These are phyloP conservation scores for Solidago caesia DNA, from an alignment of 129 eudicot species.

Conservation along the genomic window DNA sequence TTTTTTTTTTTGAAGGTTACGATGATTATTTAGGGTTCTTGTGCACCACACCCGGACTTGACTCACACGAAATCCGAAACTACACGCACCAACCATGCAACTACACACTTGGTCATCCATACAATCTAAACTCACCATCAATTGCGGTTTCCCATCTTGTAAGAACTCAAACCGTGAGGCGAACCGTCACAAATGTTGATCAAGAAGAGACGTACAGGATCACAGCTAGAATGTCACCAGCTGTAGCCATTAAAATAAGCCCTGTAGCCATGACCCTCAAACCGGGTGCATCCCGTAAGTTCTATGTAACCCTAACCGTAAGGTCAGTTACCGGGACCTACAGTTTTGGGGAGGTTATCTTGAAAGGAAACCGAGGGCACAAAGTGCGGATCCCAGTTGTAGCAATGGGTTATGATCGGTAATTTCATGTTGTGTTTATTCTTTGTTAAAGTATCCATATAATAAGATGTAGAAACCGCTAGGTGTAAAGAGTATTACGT, in stretches of 20 bases:
- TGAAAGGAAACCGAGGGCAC: conserved; percentile 94
- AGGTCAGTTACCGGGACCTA: conserved; percentile 69
- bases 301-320: conserved; percentile 64
- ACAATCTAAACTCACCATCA: conserved; percentile 87
- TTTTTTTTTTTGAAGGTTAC: conserved; percentile 50
- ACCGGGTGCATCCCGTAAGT: conserved; percentile 67
- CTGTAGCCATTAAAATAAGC: conserved; percentile 72
- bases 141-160: conserved; percentile 87
- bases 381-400: conserved; percentile 90
- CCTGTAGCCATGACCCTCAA: conserved; percentile 76
- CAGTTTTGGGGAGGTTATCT: conserved; percentile 75
- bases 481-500: conserved; percentile 43
- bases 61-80: conserved; percentile 67
- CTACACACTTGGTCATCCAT: conserved; percentile 82
- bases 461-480: conserved; percentile 42
- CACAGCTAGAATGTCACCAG: conserved; percentile 81
- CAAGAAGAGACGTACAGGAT: conserved; percentile 81
- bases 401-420: conserved; percentile 92
- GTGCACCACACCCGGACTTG: conserved; percentile 85
- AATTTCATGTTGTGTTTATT: conserved; percentile 33
- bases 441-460: conserved; percentile 46
- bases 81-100: conserved; percentile 81
- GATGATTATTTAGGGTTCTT: conserved; percentile 89
- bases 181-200: conserved; percentile 86
- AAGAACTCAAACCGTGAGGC: conserved; percentile 75